phyloP scores from a whole-genome alignment of 176 grass and related monocot species.

The Poa pratensis region DNA sequence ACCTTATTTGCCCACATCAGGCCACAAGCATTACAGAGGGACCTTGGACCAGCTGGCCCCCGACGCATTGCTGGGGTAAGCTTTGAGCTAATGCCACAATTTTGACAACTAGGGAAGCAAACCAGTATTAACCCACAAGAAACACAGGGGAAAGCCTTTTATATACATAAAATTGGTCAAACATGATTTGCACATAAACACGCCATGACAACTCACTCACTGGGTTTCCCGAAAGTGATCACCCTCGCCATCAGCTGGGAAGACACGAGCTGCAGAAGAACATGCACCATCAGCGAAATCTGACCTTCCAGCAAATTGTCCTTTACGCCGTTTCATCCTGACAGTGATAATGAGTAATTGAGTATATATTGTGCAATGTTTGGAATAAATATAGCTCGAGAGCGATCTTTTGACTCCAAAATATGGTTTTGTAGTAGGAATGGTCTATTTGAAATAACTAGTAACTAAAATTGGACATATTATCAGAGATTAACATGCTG shows the following conservation, averaged over 20 bases:
- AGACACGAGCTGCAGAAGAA: constrained; percentile 49
- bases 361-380: constrained; percentile 28
- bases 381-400: background rate
- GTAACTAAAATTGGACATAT: too few relatives aligned
- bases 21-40: constrained; percentile 72
- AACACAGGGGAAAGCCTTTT: constrained; percentile 23
- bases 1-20: constrained; percentile 85
- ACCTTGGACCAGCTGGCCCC: constrained; percentile 69
- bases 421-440: constrained; percentile 19
- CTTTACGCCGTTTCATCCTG: constrained; percentile 69
- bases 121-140: constrained; percentile 35
- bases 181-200: constrained; percentile 30
- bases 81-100: constrained; percentile 65
- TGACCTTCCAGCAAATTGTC: constrained; percentile 63
- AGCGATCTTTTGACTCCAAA: background rate
- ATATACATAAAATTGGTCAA: constrained; percentile 14
- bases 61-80: constrained; percentile 76
- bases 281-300: constrained; percentile 52
- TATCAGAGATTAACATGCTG: background rate
- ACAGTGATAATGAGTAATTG: constrained; percentile 6
- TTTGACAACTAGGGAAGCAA: constrained; percentile 64
- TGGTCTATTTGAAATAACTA: background rate
- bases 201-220: constrained; percentile 52
- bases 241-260: constrained; percentile 38
- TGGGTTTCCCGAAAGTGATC: constrained; percentile 54